These are phyloP conservation scores for Hypoxylon crocopeplum DNA, from an alignment of 495 filamentous ascomycete genomes.

Conservation along the genomic window DNA sequence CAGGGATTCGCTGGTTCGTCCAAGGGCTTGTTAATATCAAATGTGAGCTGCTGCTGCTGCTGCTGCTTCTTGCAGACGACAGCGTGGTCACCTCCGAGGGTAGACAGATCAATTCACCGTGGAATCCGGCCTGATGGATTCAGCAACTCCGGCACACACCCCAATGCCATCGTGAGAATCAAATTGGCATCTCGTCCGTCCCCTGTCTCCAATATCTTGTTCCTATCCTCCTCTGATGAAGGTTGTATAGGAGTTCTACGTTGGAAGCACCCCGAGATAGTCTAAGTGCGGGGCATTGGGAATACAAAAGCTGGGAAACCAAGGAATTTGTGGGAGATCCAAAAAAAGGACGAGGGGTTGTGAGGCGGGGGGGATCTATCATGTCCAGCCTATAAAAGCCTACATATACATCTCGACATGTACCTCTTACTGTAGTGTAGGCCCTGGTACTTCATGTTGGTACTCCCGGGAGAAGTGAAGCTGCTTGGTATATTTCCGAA, in stretches of 20 bases:
- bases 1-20: constrained; percentile 34
- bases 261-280: constrained; percentile 31
- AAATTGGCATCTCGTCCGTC: constrained; percentile 20
- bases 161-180: constrained; percentile 5
- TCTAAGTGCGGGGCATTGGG: constrained; percentile 35
- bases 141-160: background rate
- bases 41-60: background rate
- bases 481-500: no score
- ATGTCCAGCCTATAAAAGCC: background rate
- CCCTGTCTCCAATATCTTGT: background rate
- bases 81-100: background rate
- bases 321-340: constrained; percentile 36
- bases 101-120: constrained; percentile 12
- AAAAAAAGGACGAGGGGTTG: constrained; percentile 34
- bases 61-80: constrained; percentile 15
- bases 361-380: constrained; percentile 13
- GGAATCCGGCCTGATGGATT: constrained; percentile 1
- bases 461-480: no score
- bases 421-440: no score
- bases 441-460: no score
- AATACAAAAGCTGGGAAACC: constrained; percentile 34
- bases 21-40: constrained; percentile 32
- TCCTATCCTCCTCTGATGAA: constrained; percentile 2
- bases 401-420: no score
- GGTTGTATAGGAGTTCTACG: constrained; percentile 30